Conservation (phyloP, 352 stramenopile species). For the Globisporangium heterothallicum region DNA sequence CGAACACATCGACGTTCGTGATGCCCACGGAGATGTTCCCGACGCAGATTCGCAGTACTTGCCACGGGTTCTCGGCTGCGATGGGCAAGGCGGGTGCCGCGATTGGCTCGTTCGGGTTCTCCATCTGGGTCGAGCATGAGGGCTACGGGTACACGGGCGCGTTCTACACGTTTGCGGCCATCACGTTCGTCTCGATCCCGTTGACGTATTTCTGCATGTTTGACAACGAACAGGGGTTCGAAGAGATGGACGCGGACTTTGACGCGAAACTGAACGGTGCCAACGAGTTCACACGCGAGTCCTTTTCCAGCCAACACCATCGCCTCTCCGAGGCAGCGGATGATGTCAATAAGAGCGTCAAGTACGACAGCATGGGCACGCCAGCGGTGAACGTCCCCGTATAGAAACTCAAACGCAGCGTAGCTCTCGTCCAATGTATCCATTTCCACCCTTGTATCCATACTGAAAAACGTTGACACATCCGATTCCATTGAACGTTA, state of each 20-base stretch:
- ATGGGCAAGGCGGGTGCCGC: conserved; percentile 84
- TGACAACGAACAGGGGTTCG: conserved; percentile 48
- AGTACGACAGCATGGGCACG: conserved; percentile 11
- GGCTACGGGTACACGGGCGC: conserved; percentile 51
- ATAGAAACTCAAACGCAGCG: neutral
- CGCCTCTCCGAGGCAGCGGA: conserved; percentile 1
- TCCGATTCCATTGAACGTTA: too few species aligned
- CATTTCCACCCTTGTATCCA: too few species aligned
- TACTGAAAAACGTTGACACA: too few species aligned
- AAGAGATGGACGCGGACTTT: conserved; percentile 60
- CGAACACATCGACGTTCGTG: conserved; percentile 86
- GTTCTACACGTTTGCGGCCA: conserved; percentile 56
- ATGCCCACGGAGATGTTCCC: conserved; percentile 85
- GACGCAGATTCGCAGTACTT: conserved; percentile 82
- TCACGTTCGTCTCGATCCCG: conserved; percentile 46
- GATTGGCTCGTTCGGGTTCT: conserved; percentile 60
- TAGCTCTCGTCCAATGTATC: too few species aligned
- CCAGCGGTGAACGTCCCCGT: conserved; percentile 5
- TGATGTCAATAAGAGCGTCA: conserved; percentile 1
- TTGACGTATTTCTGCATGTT: conserved; percentile 65
- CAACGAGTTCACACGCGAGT: conserved; percentile 13
- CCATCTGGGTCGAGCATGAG: conserved; percentile 53
- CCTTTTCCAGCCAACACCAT: conserved; percentile 1
- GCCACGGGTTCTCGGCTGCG: conserved; percentile 85
- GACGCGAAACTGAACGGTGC: conserved; percentile 17